These are phyloP conservation scores for Zymoseptoria crescenta DNA, from an alignment of 2,329 filamentous ascomycete species.

Conservation along the genomic window DNA sequence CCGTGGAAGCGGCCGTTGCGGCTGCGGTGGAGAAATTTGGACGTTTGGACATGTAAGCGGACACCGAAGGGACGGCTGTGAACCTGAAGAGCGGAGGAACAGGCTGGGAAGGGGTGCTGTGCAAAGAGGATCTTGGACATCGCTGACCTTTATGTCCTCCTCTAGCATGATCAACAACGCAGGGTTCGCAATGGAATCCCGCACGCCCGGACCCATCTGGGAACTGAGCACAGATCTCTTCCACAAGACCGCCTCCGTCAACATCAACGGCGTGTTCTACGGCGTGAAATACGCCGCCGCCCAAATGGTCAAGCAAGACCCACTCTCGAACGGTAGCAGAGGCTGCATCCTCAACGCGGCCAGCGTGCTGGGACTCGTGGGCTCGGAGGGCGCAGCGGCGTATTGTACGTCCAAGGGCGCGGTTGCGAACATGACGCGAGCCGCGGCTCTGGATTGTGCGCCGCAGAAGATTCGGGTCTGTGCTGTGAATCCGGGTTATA, in stretches of 20 bases:
- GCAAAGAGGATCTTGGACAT: not conserved
- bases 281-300: conserved; percentile 39
- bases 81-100: not conserved
- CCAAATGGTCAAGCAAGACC: conserved; percentile 46
- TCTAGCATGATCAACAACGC: conserved; percentile 28
- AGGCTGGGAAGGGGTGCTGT: not conserved
- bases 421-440: conserved; percentile 14
- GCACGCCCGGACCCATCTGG: conserved; percentile 36
- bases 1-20: conserved; percentile 26
- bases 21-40: conserved; percentile 27
- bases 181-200: conserved; percentile 28
- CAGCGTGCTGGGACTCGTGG: conserved; percentile 37
- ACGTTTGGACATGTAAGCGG: conserved; percentile 25
- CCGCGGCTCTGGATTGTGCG: conserved; percentile 17
- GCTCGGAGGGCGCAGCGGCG: conserved; percentile 3
- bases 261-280: conserved; percentile 34
- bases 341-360: conserved; percentile 46
- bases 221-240: conserved; percentile 39
- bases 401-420: conserved; percentile 18
- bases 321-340: conserved; percentile 31
- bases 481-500: conserved; percentile 14
- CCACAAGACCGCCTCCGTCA: conserved; percentile 34
- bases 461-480: conserved; percentile 13
- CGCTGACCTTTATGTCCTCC: not conserved
- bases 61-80: not conserved